Evolutionary conservation across 371 early-diverging fungal genomes (phyloP), one percentile per base, ranked within the genome.

Genomic region (Mortierella sp.): DNA sequence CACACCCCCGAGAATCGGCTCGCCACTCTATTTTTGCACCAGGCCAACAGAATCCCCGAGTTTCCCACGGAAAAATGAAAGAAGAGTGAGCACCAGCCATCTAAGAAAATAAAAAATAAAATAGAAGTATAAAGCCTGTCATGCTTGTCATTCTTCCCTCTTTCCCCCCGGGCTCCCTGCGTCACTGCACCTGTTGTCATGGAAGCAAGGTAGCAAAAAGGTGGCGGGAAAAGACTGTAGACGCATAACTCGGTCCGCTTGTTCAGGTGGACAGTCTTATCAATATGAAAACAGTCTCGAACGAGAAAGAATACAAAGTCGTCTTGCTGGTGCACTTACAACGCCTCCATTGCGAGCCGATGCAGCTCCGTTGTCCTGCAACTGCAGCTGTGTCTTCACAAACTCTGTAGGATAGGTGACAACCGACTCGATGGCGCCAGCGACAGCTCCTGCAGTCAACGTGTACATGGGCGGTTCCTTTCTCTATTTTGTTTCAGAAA

Each of bases 381-480:
- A 92, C 84, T 98, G 98, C 54, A 98, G 90, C 76, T 96, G 96
- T 4, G 99, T 98, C 84, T 98, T 98, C 72, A 97, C 95, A 84
- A 94, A 97, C 88, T 98, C 98, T 8, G 97, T 97, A 0, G 98
- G 98, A 81, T 97, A 98, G 6, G 98, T 98, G 28, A 94, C 88
- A 2, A 95, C 91, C 24, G 95, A 96, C 85, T 98, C 98, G 45
- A 97, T 91, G 6, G 93, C 96, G 44, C 98, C 98, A 14, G 97
- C 98, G 28, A 97, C 76, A 6, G 94, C 93, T 14, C 98, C 98
- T 2, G 98, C 96, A 11, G 93, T 48, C 52, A 96, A 86, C 34
- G 95, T 95, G 78, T 91, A 87, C 75, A 88, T 14, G 10, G 88
- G 75, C 44, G 81, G 82, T 28, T 91, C 89, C 73, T 85, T 89